Conservation (phyloP, 352 stramenopile genomes). For the Achlya hypogyna region DNA sequence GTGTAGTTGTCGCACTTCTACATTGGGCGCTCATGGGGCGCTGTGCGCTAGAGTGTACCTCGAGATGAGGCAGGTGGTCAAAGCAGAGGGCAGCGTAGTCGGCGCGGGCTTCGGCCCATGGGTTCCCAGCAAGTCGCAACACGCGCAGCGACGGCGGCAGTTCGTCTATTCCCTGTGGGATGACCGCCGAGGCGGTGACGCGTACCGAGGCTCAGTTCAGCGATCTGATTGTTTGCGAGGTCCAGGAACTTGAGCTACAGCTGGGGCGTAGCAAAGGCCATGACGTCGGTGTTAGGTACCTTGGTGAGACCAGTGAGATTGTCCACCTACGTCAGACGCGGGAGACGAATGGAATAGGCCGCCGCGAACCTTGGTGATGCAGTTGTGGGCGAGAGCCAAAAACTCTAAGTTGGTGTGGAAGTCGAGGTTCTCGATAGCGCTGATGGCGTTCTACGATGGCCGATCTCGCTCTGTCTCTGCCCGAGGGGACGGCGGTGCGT, state of each 20-base stretch:
- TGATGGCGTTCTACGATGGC: constrained; percentile 35
- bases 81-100: constrained; percentile 2
- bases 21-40: background rate
- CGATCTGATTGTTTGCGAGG: constrained; percentile 63
- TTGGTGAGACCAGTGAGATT: constrained; percentile 33
- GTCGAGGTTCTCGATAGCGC: constrained; percentile 53
- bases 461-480: background rate
- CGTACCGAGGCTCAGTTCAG: constrained; percentile 48
- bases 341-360: background rate
- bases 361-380: constrained; percentile 41
- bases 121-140: constrained; percentile 9
- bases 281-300: background rate
- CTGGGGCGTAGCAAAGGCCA: background rate
- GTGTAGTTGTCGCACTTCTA: constrained; percentile 4
- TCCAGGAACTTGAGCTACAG: constrained; percentile 65
- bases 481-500: background rate
- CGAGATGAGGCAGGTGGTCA: background rate
- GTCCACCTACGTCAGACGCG: constrained; percentile 19
- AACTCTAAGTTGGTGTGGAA: constrained; percentile 46
- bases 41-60: background rate
- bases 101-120: background rate
- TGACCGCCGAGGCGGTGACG: background rate
- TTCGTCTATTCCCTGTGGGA: background rate
- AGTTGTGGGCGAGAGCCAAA: constrained; percentile 52
- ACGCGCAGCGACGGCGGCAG: constrained; percentile 3